Evolutionary conservation across 257 asterid species (phyloP).

Genomic region (Fraxinus excelsior): DNA sequence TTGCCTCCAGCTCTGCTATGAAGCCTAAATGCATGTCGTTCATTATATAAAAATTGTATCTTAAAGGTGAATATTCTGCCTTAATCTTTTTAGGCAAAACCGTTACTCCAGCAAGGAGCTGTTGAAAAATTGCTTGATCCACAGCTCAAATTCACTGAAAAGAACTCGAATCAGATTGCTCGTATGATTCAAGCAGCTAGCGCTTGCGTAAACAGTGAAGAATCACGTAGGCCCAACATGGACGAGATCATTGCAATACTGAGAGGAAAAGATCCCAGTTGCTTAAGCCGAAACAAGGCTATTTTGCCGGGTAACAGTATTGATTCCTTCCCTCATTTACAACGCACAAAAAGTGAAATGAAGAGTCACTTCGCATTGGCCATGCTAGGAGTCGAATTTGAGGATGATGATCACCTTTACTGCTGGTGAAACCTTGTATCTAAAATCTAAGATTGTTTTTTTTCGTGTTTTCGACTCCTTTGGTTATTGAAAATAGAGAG

Average conservation of each 20-base stretch:
- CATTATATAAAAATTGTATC: not conserved
- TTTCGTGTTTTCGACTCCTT: conserved; percentile 5
- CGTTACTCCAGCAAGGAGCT: conserved; percentile 60
- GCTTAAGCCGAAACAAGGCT: conserved; percentile 41
- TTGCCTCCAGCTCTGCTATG: not conserved
- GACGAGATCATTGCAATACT: conserved; percentile 53
- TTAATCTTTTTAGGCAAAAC: conserved; percentile 56
- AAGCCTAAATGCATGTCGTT: not conserved
- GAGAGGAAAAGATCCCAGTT: conserved; percentile 45
- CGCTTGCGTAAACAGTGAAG: conserved; percentile 62
- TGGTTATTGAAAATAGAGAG: not conserved
- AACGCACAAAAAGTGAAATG: conserved; percentile 71
- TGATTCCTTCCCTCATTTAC: conserved; percentile 46
- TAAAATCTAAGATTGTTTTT: not conserved
- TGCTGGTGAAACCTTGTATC: conserved; percentile 44
- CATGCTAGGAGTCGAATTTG: conserved; percentile 87
- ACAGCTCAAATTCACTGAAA: conserved; percentile 34
- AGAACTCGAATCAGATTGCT: conserved; percentile 39
- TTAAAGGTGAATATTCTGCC: not conserved
- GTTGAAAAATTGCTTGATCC: conserved; percentile 57
- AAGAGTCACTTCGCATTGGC: conserved; percentile 84
- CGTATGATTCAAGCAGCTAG: conserved; percentile 63
- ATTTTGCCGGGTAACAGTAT: conserved; percentile 29
- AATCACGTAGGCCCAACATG: conserved; percentile 64
- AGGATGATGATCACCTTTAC: conserved; percentile 54